phyloP scores from a whole-genome alignment of 441 rosid species.

The Mallotus repandus region DNA sequence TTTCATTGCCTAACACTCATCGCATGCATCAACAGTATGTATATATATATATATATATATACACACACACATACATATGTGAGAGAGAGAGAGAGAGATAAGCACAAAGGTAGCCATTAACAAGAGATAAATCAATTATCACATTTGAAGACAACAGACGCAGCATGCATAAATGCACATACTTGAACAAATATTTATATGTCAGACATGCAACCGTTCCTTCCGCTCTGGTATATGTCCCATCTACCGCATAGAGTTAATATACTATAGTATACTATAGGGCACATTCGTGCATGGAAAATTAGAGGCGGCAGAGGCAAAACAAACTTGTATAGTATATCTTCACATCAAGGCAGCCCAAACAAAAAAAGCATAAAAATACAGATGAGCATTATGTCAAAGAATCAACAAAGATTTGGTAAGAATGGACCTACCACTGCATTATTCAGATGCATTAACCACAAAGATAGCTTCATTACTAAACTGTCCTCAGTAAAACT shows the following conservation, averaged over 20 bases:
- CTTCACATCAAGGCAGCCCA: conserved; percentile 3
- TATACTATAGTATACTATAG: too few species aligned
- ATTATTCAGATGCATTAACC: conserved; percentile 54
- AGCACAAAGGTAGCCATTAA: background rate
- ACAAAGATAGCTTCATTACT: conserved; percentile 66
- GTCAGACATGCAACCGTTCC: background rate
- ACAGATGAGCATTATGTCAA: background rate
- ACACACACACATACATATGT: too few species aligned
- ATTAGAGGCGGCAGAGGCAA: background rate
- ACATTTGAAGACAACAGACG: background rate
- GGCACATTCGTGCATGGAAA: background rate
- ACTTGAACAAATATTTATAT: background rate
- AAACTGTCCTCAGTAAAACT: conserved; percentile 60
- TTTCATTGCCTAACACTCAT: too few species aligned
- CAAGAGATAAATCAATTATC: background rate
- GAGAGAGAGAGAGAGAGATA: background rate
- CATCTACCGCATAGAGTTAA: too few species aligned
- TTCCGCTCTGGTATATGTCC: background rate
- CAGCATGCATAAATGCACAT: background rate
- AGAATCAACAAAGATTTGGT: background rate
- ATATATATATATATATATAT: too few species aligned
- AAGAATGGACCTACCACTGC: conserved; percentile 42
- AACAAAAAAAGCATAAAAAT: background rate
- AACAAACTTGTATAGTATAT: background rate
- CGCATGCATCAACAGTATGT: too few species aligned